These are phyloP conservation scores for Quambalaria eucalypti DNA, from an alignment of 1,284 basidiomycete genomes.

Conservation along the genomic window DNA sequence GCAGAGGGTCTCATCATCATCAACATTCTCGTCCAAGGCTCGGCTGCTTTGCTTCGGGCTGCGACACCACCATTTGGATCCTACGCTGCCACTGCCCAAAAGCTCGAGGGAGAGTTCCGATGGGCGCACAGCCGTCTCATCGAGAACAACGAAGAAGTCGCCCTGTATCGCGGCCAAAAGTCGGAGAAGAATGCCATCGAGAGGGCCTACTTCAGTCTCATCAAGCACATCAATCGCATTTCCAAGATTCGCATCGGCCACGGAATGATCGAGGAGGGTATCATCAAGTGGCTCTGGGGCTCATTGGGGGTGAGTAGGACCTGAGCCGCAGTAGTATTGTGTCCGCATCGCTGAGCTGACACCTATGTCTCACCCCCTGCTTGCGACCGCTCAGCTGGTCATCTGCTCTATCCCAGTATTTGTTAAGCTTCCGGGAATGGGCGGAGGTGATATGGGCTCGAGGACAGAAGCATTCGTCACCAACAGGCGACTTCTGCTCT, in stretches of 20 bases:
- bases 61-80: slow-evolving; percentile 83
- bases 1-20: slow-evolving; percentile 82
- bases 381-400: no score
- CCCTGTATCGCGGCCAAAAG: slow-evolving; percentile 81
- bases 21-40: slow-evolving; percentile 68
- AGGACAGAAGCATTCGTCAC: slow-evolving; percentile 63
- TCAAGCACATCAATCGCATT: slow-evolving; percentile 80
- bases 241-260: slow-evolving; percentile 78
- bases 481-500: slow-evolving; percentile 76
- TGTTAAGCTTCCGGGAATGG: slow-evolving; percentile 65
- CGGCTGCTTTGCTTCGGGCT: slow-evolving; percentile 29
- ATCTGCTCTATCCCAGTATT: slow-evolving; percentile 93
- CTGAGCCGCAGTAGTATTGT: slow-evolving; percentile 49
- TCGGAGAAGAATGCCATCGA: slow-evolving; percentile 89
- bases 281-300: slow-evolving; percentile 95
- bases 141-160: slow-evolving; percentile 86
- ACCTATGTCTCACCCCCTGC: slow-evolving; percentile 9
- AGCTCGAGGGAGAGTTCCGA: slow-evolving; percentile 73
- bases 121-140: slow-evolving; percentile 88
- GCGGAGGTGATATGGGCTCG: slow-evolving; percentile 36
- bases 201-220: slow-evolving; percentile 74
- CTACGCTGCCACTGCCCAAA: slow-evolving; percentile 65
- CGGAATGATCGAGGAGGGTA: slow-evolving; percentile 69
- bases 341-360: slow-evolving; percentile 1
- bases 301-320: no score